Conservation (phyloP, 805 yeast species). For the Starmera pachycereana region DNA sequence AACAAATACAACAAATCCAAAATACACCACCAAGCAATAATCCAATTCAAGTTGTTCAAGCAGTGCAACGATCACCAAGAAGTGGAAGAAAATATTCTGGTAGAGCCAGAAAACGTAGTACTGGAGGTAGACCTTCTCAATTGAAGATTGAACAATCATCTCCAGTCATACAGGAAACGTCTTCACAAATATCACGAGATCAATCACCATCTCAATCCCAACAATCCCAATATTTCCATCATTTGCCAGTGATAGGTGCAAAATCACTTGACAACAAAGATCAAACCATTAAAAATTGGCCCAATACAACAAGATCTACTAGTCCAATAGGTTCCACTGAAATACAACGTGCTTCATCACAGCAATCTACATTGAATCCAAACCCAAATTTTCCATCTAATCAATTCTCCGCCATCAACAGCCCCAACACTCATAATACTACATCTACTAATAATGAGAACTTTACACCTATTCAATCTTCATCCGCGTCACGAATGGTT, state of each 20-base stretch:
- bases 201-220: slow-evolving; percentile 1
- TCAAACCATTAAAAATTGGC: slow-evolving; percentile 2
- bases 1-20: slow-evolving; percentile 1
- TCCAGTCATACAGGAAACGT: slow-evolving; percentile 1
- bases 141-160: background rate
- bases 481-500: too few relatives aligned
- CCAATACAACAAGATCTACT: too few relatives aligned
- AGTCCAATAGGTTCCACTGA: too few relatives aligned
- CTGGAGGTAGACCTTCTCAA: too few relatives aligned
- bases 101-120: too few relatives aligned
- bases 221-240: slow-evolving; percentile 16
- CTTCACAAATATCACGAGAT: background rate
- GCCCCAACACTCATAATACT: background rate
- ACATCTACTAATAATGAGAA: too few relatives aligned
- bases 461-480: too few relatives aligned
- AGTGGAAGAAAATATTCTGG: too few relatives aligned
- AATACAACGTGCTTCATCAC: too few relatives aligned
- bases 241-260: slow-evolving; percentile 17
- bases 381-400: background rate
- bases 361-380: background rate
- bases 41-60: too few relatives aligned
- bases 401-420: background rate
- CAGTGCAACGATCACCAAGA: too few relatives aligned
- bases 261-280: slow-evolving; percentile 9
- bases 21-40: background rate